Evolutionary conservation across 768 basidiomycete genomes (phyloP).

Genomic region (Jaapia argillacea): DNA sequence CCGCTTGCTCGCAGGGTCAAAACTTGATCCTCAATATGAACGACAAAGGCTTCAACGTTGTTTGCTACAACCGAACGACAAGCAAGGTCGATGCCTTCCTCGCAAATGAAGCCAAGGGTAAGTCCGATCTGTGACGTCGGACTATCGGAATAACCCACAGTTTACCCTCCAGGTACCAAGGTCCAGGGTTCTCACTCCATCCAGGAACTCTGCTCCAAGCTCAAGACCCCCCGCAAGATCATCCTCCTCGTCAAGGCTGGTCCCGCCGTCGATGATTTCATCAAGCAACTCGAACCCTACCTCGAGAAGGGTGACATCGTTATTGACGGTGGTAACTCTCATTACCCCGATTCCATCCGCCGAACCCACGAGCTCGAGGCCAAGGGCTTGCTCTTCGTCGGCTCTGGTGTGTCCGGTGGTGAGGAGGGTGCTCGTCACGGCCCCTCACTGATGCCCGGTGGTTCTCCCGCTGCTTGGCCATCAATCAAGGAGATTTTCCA

Average conservation of each 20-base stretch:
- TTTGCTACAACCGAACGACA: conserved; percentile 94
- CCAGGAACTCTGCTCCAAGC: conserved; percentile 82
- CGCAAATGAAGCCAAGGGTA: conserved; percentile 96
- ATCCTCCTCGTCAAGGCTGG: conserved; percentile 99
- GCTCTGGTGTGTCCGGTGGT: conserved; percentile 97
- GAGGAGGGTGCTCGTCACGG: conserved; percentile 98
- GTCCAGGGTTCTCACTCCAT: conserved; percentile 92
- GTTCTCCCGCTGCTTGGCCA: conserved; percentile 89
- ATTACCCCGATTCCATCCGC: conserved; percentile 97
- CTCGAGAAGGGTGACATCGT: conserved; percentile 97
- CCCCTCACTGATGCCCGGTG: conserved; percentile 99
- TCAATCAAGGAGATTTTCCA: conserved; percentile 98
- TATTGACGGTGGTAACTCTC: conserved; percentile 99
- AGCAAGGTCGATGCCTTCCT: conserved; percentile 96
- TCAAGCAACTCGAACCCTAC: conserved; percentile 76
- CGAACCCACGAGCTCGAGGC: conserved; percentile 86
- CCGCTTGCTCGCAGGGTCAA: conserved; percentile 56
- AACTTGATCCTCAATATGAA: conserved; percentile 98
- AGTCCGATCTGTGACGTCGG: conserved; percentile 9
- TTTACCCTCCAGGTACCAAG: conserved; percentile 63
- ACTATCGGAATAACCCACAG: neutral
- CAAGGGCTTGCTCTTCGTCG: conserved; percentile 95
- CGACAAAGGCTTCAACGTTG: conserved; percentile 97
- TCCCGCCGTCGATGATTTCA: conserved; percentile 92
- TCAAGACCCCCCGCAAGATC: conserved; percentile 94